Conservation (phyloP, 176 grass and related monocot species). For the Eremochloa ophiuroides region DNA sequence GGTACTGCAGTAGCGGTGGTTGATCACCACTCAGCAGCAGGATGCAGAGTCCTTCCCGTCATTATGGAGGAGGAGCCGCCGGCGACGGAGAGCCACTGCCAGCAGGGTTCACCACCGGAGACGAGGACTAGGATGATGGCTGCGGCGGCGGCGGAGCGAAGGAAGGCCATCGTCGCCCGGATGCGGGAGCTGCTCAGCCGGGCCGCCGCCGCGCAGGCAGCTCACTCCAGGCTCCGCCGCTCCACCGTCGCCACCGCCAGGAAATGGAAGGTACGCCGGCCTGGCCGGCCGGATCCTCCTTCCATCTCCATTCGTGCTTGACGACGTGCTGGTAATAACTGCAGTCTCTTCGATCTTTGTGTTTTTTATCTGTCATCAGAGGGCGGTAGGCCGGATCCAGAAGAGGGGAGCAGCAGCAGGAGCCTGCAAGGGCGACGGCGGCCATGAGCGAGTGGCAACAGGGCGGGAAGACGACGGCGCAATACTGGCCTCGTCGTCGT, state of each 20-base stretch:
- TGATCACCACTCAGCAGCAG: neutral
- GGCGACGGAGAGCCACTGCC: neutral
- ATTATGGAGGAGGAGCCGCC: constrained; percentile 31
- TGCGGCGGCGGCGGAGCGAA: neutral
- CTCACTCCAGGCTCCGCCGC: constrained; percentile 4
- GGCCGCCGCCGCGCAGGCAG: constrained; percentile 2
- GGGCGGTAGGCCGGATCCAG: constrained; percentile 9
- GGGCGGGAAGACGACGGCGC: neutral
- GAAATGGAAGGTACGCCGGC: constrained; percentile 27
- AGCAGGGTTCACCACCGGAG: neutral
- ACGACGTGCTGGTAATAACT: neutral
- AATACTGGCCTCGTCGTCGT: neutral
- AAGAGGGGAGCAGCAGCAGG: no score
- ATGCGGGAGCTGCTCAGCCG: constrained; percentile 36
- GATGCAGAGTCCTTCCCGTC: constrained; percentile 9
- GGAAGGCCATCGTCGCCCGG: constrained; percentile 22
- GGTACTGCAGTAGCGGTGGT: neutral
- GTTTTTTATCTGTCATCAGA: neutral
- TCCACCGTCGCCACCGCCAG: constrained; percentile 21
- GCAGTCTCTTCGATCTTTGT: neutral
- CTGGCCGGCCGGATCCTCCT: neutral
- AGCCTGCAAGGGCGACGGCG: neutral
- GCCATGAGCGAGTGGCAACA: neutral
- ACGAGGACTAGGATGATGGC: no score
- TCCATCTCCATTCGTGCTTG: neutral